Base-by-base conservation (phyloP, 495 filamentous ascomycete species). In the Penicillium antarcticum region DNA sequence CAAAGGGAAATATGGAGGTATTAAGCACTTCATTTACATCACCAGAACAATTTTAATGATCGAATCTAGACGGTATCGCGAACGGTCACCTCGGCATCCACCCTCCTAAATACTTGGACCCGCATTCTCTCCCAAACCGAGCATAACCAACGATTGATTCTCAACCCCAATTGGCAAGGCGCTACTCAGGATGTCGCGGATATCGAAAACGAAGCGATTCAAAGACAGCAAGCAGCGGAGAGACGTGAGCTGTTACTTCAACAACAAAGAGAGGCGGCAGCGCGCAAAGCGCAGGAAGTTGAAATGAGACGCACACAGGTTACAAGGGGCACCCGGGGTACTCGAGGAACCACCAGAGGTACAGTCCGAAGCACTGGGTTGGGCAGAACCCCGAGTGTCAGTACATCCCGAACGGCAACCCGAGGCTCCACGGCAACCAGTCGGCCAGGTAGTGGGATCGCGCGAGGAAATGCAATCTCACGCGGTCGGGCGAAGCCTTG, bases 41-140 rank as follows among this genome's bases (percentile, higher is more conserved):
- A 33, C 13, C 4, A n/a, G 42, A 37, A 54, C n/a, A 0, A n/a
- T 19, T 45, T 51, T 42, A 55, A 46, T 52, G 9, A 31, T 39
- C 2, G 18, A 32, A 24, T 42, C 14, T 53, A 94, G 87, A 94
- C 88, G 11, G 91, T 98, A 11, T 88, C 87, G 36, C 78, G 80
- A 44, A 97, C 94, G 3, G 88, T 97, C 21, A 74, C 80, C 45
- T 91, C 88, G 38, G 90, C 92, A n/a, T 92, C 91, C 32, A 90
- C 89, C 0, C 82, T 98, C n/a, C 81, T 98, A 32, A 90, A 92
- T 57, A 94, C 94, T 21, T 98, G 91, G 91, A 95, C 91, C 37
- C 85, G 91, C 48, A 97, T 97, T 54, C 81, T 98, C 4, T 92
- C 88, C 18, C 94, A 97, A 64, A 97, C 94, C 0, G 94, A 98